Conservation (phyloP, 768 basidiomycete genomes). For the Russula emetica region DNA sequence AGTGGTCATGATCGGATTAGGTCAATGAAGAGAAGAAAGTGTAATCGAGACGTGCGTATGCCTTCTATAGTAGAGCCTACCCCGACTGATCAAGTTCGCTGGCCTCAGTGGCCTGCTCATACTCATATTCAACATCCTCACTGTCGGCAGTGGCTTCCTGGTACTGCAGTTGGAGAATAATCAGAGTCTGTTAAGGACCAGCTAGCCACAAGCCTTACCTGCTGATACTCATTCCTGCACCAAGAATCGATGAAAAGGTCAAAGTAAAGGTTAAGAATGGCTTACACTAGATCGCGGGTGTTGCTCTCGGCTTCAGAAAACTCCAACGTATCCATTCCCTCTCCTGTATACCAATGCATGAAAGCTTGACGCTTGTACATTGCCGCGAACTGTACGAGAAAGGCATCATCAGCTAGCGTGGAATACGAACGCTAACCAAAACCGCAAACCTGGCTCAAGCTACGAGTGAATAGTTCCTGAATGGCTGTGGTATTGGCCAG, state of each 20-base stretch:
- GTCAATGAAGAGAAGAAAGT: neutral
- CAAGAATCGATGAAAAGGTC: conserved; percentile 20
- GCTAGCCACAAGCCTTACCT: conserved; percentile 41
- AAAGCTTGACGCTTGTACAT: conserved; percentile 88
- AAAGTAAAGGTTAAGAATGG: conserved; percentile 20
- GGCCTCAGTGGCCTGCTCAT: conserved; percentile 15
- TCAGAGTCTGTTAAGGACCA: neutral
- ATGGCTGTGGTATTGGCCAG: conserved; percentile 78
- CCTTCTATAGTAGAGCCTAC: neutral
- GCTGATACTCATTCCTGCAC: conserved; percentile 83
- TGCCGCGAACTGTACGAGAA: conserved; percentile 50
- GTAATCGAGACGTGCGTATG: no score
- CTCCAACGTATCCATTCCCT: conserved; percentile 87
- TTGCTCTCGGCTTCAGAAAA: conserved; percentile 89
- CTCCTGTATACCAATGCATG: conserved; percentile 87
- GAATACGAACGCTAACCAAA: neutral
- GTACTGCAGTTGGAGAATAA: conserved; percentile 14
- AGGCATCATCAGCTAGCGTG: neutral
- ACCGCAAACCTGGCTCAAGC: conserved; percentile 49
- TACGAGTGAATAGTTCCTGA: conserved; percentile 82
- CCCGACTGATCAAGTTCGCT: conserved; percentile 15
- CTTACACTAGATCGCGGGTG: conserved; percentile 73
- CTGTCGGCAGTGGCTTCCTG: conserved; percentile 27
- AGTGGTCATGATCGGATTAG: neutral
- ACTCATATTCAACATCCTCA: conserved; percentile 22